Evolutionary conservation across 177 flowering plant species (phyloP).

Genomic region (Tripterygium wilfordii): DNA sequence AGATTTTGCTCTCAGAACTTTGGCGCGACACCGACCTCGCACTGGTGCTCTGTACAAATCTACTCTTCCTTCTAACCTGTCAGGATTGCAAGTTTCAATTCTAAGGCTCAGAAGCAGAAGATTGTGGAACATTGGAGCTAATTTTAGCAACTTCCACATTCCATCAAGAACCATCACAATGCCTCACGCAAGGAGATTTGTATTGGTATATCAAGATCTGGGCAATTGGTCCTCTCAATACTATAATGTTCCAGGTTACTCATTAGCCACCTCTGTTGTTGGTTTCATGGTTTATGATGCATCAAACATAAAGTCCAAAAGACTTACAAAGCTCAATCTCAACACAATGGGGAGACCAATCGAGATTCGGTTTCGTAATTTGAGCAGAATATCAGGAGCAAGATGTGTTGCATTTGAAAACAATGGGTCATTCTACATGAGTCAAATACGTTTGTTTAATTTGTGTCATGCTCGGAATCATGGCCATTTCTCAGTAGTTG

Average conservation of each 20-base stretch:
- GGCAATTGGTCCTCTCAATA: constrained; percentile 47
- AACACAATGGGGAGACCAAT: constrained; percentile 18
- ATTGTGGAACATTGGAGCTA: constrained; percentile 40
- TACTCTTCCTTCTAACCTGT: constrained; percentile 28
- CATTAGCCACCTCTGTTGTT: constrained; percentile 25
- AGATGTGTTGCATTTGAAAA: constrained; percentile 26
- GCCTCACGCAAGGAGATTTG: constrained; percentile 38
- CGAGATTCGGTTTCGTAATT: constrained; percentile 18
- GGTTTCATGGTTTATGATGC: constrained; percentile 42
- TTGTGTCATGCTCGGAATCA: constrained; percentile 16
- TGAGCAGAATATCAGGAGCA: background rate
- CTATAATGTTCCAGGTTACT: constrained; percentile 29
- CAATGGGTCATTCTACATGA: constrained; percentile 15
- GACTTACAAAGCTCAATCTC: constrained; percentile 18
- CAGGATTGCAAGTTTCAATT: constrained; percentile 35
- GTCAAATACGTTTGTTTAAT: constrained; percentile 12
- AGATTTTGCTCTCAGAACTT: constrained; percentile 24
- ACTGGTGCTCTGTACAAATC: constrained; percentile 33
- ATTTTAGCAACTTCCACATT: constrained; percentile 33
- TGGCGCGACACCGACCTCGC: constrained; percentile 22
- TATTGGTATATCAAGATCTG: constrained; percentile 35
- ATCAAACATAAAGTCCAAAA: constrained; percentile 15
- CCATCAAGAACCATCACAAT: constrained; percentile 34
- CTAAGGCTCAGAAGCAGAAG: constrained; percentile 34
- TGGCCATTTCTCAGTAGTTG: constrained; percentile 27